A percentile compares a stretch with the other conserved stretches of the same genome.
Evolutionary conservation across 1,139 yeast species (phyloP).

Genomic region (Geotrichum bryndzae): DNA sequence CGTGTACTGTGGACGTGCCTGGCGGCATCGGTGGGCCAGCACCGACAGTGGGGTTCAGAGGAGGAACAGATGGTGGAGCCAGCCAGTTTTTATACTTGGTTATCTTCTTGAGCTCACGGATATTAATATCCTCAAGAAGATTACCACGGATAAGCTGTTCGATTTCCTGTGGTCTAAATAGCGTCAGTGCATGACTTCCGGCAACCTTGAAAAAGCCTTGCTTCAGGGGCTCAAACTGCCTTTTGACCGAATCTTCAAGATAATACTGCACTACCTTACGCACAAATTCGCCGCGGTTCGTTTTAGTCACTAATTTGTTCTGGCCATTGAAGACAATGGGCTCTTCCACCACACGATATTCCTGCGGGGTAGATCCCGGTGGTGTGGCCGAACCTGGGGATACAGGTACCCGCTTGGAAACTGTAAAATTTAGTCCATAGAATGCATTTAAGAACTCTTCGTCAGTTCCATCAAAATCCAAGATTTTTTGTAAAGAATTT

Average conservation of each 20-base stretch:
- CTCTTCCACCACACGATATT: slow-evolving; percentile 26
- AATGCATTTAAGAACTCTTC: slow-evolving; percentile 30
- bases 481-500: slow-evolving; percentile 48
- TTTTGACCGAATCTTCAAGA: slow-evolving; percentile 48
- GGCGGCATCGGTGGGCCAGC: background rate
- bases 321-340: slow-evolving; percentile 59
- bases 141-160: slow-evolving; percentile 75
- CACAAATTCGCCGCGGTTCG: slow-evolving; percentile 57
- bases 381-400: background rate
- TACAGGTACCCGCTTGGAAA: background rate
- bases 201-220: slow-evolving; percentile 70
- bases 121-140: slow-evolving; percentile 53
- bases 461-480: slow-evolving; percentile 43
- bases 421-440: slow-evolving; percentile 1
- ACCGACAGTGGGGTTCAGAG: background rate
- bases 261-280: slow-evolving; percentile 56
- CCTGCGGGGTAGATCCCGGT: background rate
- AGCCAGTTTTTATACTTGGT: slow-evolving; percentile 66
- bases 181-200: slow-evolving; percentile 70
- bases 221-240: slow-evolving; percentile 53
- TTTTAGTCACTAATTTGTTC: slow-evolving; percentile 45
- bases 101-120: slow-evolving; percentile 51
- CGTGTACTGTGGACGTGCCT: background rate
- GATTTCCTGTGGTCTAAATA: slow-evolving; percentile 77
- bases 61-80: slow-evolving; percentile 29